Evolutionary conservation across 768 basidiomycete species (phyloP), one percentile per base, ranked within the genome.

Genomic region (Crucibulum laeve): DNA sequence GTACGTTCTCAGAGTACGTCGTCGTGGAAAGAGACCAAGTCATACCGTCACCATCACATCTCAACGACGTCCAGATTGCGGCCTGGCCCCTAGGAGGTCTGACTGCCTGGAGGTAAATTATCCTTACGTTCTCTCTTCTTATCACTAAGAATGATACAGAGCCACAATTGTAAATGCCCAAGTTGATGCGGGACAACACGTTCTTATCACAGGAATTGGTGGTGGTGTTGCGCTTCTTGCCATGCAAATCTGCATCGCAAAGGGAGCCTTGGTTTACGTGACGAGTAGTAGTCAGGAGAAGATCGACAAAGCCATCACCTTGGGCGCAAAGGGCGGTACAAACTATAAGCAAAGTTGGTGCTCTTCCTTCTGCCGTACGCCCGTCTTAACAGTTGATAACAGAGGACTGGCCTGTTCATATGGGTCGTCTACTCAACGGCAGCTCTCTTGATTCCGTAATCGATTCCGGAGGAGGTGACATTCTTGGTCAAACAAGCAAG

Each of bases 201-300:
- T 93, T 30, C 76, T 92, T 35, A 83, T 93, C 46, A 88, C 87
- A 0, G 88, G 88, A 14, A 79, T 87, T 34, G 88, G 89, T 18
- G 90, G 90, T 15, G 90, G 91, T 10, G 91, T 93, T 28, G 91
- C 91, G 0, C 69, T 92, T 22, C 53, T 79, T 30, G 82, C 85
- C 0, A 62, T 91, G 47, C 89, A 93, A 58, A 61, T 91, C 6
- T 86, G 81, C 56, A 53, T 90, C 3, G 88, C 86, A 0, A 74
- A 73, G 42, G 86, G 90, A 22, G 84, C 87, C 1, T 76, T 75
- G 25, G 87, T 91, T n/a, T 92, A 82, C 59, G 87, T 91, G 18
- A 87, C 91, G 3, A 88, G 85, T 48, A 76, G 86, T 6, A 79
- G 61, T 35, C 67, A 72, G 21, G 76, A 79, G 6, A 92, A 92